Base-by-base conservation (phyloP, 495 filamentous ascomycete genomes). In the Aspergillus cristatus region DNA sequence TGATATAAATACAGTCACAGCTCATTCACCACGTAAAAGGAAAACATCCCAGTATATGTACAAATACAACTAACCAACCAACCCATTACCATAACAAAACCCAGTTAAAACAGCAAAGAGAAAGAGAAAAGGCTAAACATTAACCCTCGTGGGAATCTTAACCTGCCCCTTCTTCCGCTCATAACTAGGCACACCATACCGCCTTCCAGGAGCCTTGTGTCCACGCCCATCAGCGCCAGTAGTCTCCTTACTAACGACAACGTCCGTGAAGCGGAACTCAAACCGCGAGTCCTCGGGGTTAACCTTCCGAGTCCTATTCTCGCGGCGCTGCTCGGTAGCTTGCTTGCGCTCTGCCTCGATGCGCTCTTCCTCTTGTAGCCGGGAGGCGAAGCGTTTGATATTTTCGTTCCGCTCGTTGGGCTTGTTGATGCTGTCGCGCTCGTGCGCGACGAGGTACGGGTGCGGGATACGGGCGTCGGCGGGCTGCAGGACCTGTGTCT, bases 401-500 rank as follows among this genome's bases (percentile, higher is more conserved):
- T 60, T 49, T 25, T 74, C 59, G 3, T 57, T 36, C 25, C 29
- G 32, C 59, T 53, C 43, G 51, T 49, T 38, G 1, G 60, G 57
- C 30, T 50, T 30, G 3, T 43, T 29, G 6, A 47, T 34, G 32
- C 55, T 52, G 33, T 63, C 51, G 22, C 57, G 53, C 45, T 85
- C 80, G 37, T 78, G 56, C 20, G 70, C 53, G 14, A 94, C 68
- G 29, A 97, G 67, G 50, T 94, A 82, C 1, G 90, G 87, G 55
- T 95, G 86, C 6, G 88, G 88, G 33, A 97, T 84, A 51, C 86
- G 81, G 32, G 78, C 65, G 46, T 98, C 93, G 6, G 87, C 79
- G 5, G 93, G 81, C 30, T 91, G 77, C 28, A 97, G 75, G 12
- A 71, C 72, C 35, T 68, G 54, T 8, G 56, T 52, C 17, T 60